A percentile compares a stretch with the other conserved stretches of the same genome.
phyloP scores from a whole-genome alignment of 352 stramenopile genomes.

The Pythium dissimile region DNA sequence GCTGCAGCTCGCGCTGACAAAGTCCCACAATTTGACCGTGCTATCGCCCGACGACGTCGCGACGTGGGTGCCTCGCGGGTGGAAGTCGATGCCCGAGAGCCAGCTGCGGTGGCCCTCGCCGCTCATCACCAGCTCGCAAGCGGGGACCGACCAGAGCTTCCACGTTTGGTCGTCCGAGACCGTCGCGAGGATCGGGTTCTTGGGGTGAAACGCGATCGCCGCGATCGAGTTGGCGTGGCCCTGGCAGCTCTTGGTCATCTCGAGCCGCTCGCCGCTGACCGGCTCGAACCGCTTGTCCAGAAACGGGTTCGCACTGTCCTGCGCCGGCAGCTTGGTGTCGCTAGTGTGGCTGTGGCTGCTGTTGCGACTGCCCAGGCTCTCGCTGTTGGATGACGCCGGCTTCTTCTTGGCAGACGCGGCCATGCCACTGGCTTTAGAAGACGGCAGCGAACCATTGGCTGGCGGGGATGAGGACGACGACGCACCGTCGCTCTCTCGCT shows the following conservation, averaged over 20 bases:
- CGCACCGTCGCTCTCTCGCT: constrained; percentile 11
- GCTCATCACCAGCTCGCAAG: constrained; percentile 94
- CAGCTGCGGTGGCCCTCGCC: constrained; percentile 91
- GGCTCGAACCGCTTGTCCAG: constrained; percentile 70
- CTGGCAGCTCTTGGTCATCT: constrained; percentile 85
- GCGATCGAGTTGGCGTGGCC: constrained; percentile 90
- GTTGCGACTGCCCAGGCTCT: constrained; percentile 5
- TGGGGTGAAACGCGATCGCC: constrained; percentile 90
- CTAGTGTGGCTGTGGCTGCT: constrained; percentile 3
- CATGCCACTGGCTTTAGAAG: constrained; percentile 4
- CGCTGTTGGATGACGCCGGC: constrained; percentile 4
- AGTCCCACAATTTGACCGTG: constrained; percentile 95
- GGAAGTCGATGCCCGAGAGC: constrained; percentile 90
- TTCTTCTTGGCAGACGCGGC: constrained; percentile 34
- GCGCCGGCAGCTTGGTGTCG: constrained; percentile 61
- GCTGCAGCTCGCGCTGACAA: constrained; percentile 84
- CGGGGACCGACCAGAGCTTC: constrained; percentile 93
- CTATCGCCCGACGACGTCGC: constrained; percentile 91
- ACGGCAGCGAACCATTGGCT: not conserved
- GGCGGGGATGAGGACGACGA: not conserved
- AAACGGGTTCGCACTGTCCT: constrained; percentile 68
- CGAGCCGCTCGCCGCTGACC: constrained; percentile 64
- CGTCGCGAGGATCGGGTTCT: constrained; percentile 90
- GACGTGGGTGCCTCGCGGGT: constrained; percentile 90
- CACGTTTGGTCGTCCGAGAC: constrained; percentile 94